phyloP scores from a whole-genome alignment of 257 asterid species.

The Ilex asprella region DNA sequence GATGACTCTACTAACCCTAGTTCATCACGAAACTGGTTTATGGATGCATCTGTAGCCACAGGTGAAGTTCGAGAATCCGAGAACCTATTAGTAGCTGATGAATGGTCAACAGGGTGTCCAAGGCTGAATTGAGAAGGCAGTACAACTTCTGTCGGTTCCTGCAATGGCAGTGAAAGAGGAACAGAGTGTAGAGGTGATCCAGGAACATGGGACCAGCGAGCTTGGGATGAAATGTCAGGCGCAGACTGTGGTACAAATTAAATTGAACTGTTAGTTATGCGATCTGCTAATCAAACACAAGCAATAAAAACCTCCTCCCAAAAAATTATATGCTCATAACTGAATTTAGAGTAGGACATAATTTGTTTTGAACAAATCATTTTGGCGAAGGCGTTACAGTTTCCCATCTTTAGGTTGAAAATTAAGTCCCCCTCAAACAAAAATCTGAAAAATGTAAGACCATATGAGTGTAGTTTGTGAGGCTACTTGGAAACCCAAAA shows the following conservation, averaged over 20 bases:
- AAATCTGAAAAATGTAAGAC: not conserved
- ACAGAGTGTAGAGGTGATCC: constrained; percentile 53
- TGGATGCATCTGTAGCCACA: constrained; percentile 32
- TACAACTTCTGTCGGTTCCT: constrained; percentile 52
- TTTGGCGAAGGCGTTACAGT: not conserved
- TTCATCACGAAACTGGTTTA: constrained; percentile 40
- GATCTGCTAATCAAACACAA: not conserved
- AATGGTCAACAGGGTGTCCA: constrained; percentile 41
- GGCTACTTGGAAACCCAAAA: not conserved
- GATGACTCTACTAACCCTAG: constrained; percentile 45
- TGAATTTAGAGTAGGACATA: not conserved
- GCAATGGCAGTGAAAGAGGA: constrained; percentile 58
- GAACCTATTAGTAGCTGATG: constrained; percentile 41
- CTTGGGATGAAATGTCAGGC: constrained; percentile 64
- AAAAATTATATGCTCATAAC: not conserved
- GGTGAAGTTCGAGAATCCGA: constrained; percentile 44
- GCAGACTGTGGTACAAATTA: constrained; percentile 41
- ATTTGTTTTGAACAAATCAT: too few species aligned
- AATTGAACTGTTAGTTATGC: not conserved
- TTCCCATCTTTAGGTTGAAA: not conserved
- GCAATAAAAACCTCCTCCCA: not conserved
- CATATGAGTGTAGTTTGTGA: not conserved
- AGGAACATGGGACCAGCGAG: constrained; percentile 80
- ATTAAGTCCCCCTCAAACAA: not conserved
- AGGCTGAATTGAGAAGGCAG: constrained; percentile 54